Conservation (phyloP, 371 early-diverging fungal genomes). For the Cokeromyces recurvatus region DNA sequence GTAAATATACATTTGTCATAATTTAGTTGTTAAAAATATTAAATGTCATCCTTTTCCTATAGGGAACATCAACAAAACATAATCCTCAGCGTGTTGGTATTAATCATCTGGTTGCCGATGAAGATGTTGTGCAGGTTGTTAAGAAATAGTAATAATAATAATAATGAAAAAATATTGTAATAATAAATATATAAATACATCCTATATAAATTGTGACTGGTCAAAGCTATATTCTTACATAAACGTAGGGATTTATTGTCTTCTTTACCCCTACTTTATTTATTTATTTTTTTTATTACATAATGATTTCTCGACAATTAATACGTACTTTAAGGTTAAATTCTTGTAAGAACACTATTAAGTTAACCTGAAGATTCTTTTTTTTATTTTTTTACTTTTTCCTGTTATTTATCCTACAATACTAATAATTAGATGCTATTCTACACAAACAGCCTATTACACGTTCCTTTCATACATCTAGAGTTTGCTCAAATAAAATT, state of each 20-base stretch:
- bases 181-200: too few species aligned
- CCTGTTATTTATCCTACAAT: too few species aligned
- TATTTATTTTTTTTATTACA: too few species aligned
- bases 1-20: constrained; percentile 22
- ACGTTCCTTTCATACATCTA: constrained; percentile 5
- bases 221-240: too few species aligned
- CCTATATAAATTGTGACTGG: too few species aligned
- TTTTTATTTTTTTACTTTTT: not conserved
- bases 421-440: constrained; percentile 5
- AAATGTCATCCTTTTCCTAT: too few species aligned
- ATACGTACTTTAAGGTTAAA: constrained; percentile 1
- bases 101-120: constrained; percentile 91
- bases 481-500: constrained; percentile 1
- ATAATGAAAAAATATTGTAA: too few species aligned
- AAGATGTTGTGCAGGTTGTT: constrained; percentile 98
- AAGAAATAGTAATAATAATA: too few species aligned
- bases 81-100: constrained; percentile 96
- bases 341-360: constrained; percentile 4
- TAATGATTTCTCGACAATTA: constrained; percentile 9
- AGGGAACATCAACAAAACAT: constrained; percentile 92
- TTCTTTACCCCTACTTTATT: too few species aligned
- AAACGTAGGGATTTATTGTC: too few species aligned
- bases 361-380: not conserved
- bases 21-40: not conserved
- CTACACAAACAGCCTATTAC: not conserved